phyloP scores from a whole-genome alignment of 1,284 basidiomycete genomes.

The Mycena sp. region DNA sequence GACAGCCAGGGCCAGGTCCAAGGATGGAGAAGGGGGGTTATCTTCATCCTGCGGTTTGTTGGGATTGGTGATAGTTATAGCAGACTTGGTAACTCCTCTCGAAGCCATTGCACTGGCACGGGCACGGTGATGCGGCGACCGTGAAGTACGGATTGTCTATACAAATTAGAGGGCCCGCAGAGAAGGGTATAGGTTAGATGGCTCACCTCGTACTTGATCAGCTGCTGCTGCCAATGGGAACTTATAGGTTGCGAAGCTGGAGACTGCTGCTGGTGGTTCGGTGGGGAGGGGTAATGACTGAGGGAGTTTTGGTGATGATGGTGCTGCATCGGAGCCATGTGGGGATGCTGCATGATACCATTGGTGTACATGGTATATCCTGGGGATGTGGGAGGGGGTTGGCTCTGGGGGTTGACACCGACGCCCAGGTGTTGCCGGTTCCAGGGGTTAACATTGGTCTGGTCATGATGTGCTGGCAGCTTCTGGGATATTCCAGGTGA shows the following conservation, averaged over 20 bases:
- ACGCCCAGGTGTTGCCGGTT: constrained; percentile 67
- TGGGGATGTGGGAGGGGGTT: constrained; percentile 72
- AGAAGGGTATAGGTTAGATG: background rate
- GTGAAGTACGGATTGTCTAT: constrained; percentile 79
- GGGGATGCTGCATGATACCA: constrained; percentile 69
- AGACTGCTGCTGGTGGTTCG: constrained; percentile 71
- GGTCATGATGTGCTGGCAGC: constrained; percentile 74
- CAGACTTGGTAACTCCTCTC: constrained; percentile 78
- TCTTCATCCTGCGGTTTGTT: constrained; percentile 56
- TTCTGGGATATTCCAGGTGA: constrained; percentile 82
- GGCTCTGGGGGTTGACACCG: constrained; percentile 59
- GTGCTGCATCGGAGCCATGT: constrained; percentile 67
- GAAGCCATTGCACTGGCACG: constrained; percentile 83
- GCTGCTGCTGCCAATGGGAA: constrained; percentile 83
- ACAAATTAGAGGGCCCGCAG: constrained; percentile 27
- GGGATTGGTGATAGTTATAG: constrained; percentile 86
- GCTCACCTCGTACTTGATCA: constrained; percentile 82
- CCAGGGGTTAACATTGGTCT: constrained; percentile 66
- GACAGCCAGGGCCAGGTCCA: constrained; percentile 44
- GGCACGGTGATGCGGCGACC: constrained; percentile 83
- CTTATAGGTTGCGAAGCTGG: constrained; percentile 74
- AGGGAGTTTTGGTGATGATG: constrained; percentile 83
- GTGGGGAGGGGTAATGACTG: constrained; percentile 77
- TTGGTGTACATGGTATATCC: constrained; percentile 79
- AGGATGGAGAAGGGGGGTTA: constrained; percentile 38